A percentile compares a stretch with the other conserved stretches of the same genome.
These are phyloP conservation scores for Colletotrichum tamarilloi DNA, from an alignment of 2,329 filamentous ascomycete species.

Conservation along the genomic window DNA sequence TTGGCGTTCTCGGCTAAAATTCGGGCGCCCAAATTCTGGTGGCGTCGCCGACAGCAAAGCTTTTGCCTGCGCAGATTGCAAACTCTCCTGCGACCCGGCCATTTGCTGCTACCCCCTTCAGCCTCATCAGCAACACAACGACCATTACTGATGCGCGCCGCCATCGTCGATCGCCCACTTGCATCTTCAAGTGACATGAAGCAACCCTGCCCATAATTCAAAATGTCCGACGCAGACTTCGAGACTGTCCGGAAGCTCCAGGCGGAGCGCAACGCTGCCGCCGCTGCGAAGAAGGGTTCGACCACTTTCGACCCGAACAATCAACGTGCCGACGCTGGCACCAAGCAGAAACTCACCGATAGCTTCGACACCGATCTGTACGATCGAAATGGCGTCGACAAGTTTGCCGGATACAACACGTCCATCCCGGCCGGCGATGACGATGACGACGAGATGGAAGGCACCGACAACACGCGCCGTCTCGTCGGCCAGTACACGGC, in stretches of 20 bases:
- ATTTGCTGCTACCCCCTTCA: slow-evolving; percentile 33
- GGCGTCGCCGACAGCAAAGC: slow-evolving; percentile 45
- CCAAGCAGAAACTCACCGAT: slow-evolving; percentile 92
- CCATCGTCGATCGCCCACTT: slow-evolving; percentile 34
- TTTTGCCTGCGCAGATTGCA: slow-evolving; percentile 38
- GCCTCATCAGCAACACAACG: slow-evolving; percentile 40
- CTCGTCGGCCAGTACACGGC: slow-evolving; percentile 97
- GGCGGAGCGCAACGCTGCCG: slow-evolving; percentile 88
- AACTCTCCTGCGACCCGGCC: slow-evolving; percentile 37
- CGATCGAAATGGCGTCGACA: slow-evolving; percentile 80
- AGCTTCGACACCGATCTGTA: slow-evolving; percentile 90
- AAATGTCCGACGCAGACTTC: slow-evolving; percentile 84
- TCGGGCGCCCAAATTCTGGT: slow-evolving; percentile 46
- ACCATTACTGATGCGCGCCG: slow-evolving; percentile 39
- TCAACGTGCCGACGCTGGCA: slow-evolving; percentile 86
- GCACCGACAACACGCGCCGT: slow-evolving; percentile 77
- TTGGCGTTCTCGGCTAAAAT: slow-evolving; percentile 44
- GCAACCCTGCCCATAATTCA: slow-evolving; percentile 50
- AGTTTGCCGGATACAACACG: slow-evolving; percentile 90
- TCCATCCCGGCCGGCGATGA: slow-evolving; percentile 84
- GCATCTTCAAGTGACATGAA: slow-evolving; percentile 46
- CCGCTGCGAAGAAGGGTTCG: slow-evolving; percentile 83
- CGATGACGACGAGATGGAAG: slow-evolving; percentile 82
- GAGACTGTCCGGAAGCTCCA: slow-evolving; percentile 89
- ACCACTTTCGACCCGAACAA: slow-evolving; percentile 81